Evolutionary conservation across 768 basidiomycete genomes (phyloP).

Genomic region (Mycena metata): DNA sequence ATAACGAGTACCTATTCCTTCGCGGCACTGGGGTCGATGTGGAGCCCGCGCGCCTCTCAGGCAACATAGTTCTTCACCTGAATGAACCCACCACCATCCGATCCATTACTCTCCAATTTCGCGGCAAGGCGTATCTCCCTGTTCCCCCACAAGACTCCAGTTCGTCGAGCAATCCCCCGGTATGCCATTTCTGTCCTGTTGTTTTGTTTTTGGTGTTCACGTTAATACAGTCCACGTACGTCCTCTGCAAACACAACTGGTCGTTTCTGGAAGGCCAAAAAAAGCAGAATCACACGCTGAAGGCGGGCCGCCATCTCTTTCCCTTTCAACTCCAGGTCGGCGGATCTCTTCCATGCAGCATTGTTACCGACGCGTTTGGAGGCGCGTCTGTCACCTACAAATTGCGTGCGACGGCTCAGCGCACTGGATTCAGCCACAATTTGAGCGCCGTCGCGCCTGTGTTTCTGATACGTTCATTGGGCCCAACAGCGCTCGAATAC

Average conservation of each 20-base stretch:
- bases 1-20: slow-evolving; percentile 77
- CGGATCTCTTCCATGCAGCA: slow-evolving; percentile 84
- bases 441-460: slow-evolving; percentile 75
- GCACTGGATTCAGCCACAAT: slow-evolving; percentile 77
- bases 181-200: too few relatives aligned
- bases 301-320: slow-evolving; percentile 93
- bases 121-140: slow-evolving; percentile 85
- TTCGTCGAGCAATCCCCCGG: slow-evolving; percentile 58
- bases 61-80: slow-evolving; percentile 84
- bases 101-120: slow-evolving; percentile 86
- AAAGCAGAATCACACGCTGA: slow-evolving; percentile 86
- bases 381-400: slow-evolving; percentile 86
- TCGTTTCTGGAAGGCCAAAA: slow-evolving; percentile 90
- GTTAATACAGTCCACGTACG: slow-evolving; percentile 57
- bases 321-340: slow-evolving; percentile 92
- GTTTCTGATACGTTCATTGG: slow-evolving; percentile 78
- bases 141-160: slow-evolving; percentile 69
- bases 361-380: slow-evolving; percentile 67
- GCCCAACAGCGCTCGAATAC: slow-evolving; percentile 91
- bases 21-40: slow-evolving; percentile 86
- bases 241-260: slow-evolving; percentile 89
- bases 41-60: slow-evolving; percentile 84
- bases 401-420: slow-evolving; percentile 84
- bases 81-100: slow-evolving; percentile 85
- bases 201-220: too few relatives aligned